Evolutionary conservation across 176 grass and related monocot genomes (phyloP).

Genomic region (Triticum urartu): DNA sequence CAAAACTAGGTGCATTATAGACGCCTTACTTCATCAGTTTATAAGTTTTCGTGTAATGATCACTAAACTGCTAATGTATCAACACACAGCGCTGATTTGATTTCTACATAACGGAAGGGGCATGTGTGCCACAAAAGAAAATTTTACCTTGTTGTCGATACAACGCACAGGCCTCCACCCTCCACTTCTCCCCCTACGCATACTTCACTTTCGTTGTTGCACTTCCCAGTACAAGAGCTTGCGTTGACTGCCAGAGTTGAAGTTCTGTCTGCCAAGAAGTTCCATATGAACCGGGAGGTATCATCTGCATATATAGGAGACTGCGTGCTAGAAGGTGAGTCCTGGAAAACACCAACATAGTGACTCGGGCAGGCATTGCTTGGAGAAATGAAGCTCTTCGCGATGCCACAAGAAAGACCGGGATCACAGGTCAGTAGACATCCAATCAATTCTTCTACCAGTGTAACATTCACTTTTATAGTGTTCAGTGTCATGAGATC

Average conservation of each 20-base stretch:
- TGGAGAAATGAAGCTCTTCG: slow-evolving; percentile 65
- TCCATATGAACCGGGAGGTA: slow-evolving; percentile 93
- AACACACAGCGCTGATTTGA: not conserved
- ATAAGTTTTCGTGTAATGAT: not conserved
- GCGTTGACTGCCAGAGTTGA: slow-evolving; percentile 32
- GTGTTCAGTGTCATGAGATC: slow-evolving; percentile 77
- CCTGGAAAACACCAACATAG: slow-evolving; percentile 96
- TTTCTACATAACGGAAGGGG: not conserved
- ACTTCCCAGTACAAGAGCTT: slow-evolving; percentile 69
- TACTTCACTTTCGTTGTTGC: slow-evolving; percentile 52
- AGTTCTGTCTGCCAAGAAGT: slow-evolving; percentile 78
- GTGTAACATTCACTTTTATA: slow-evolving; percentile 86
- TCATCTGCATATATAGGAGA: slow-evolving; percentile 75
- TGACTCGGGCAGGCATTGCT: slow-evolving; percentile 73
- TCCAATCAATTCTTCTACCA: slow-evolving; percentile 71
- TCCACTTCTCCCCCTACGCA: slow-evolving; percentile 74
- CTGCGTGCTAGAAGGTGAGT: slow-evolving; percentile 46
- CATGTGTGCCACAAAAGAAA: not conserved
- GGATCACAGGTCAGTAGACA: slow-evolving; percentile 87
- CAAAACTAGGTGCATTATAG: slow-evolving; percentile 1
- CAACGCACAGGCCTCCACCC: slow-evolving; percentile 72
- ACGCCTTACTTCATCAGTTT: not conserved
- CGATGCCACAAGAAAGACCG: slow-evolving; percentile 79
- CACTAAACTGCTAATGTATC: not conserved
- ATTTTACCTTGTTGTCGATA: slow-evolving; percentile 82